Base-by-base conservation (phyloP, 176 grass and related monocot genomes). In the Elymus sibiricus region DNA sequence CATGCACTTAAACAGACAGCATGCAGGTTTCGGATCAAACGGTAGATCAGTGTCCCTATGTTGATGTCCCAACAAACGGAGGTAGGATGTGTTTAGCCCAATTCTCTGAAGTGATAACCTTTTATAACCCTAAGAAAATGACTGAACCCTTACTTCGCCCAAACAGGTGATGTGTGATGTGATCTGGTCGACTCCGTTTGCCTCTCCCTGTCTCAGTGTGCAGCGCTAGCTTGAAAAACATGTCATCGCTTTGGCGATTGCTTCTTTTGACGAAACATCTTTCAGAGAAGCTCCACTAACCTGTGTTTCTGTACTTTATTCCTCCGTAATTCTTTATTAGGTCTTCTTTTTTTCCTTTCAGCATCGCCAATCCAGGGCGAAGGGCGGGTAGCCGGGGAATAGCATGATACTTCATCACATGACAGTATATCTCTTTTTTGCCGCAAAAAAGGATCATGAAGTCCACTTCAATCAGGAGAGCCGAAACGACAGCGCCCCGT, bases 391-490 rank as follows among this genome's bases (percentile, higher is more conserved):
- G 16, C 25, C 32, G 25, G 59, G 43, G 29, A 17, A 71, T 28
- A 74, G 53, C 13, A 67, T 22, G 43, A 64, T 21, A 2, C 25
- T 56, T 6, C 25, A 6, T 28, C 83, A 90, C 79, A 78, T 86
- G 83, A 69, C 58, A 86, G 77, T 71, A 78, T 78, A 43, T 64
- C 22, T 63, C 71, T 38, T 28, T 65, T 28, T 28, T 35, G 43
- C 5, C 27, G 38, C 4, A 5, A 26, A 61, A 7, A 22, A 39
- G 44, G 32, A 61, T 39, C 69, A 66, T 40, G 26, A 39, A 65
- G 76, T 67, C 61, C 77, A 76, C 58, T 24, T 82, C 70, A 53
- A 61, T n/a, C 61, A 49, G 47, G 13, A 81, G 85, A 43, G 68
- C 8, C 63, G n/a, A 2, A 62, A 31, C 19, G 67, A 49, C 68